These are phyloP conservation scores for Sordariomycetes sp. DNA, from an alignment of 2,329 filamentous ascomycete genomes.

Conservation along the genomic window DNA sequence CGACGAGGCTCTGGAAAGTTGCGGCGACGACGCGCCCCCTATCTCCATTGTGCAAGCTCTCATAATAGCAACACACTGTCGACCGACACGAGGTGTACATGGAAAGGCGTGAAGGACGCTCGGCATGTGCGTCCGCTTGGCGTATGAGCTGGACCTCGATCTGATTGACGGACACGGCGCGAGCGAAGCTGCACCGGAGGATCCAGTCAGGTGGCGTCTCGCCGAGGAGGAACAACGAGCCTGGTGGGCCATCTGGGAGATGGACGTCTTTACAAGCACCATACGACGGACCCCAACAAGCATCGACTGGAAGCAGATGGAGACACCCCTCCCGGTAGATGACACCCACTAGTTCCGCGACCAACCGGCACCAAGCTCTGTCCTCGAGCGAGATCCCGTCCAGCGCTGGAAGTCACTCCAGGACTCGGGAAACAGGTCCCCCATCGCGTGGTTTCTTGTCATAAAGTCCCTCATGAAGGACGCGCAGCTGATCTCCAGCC, in stretches of 20 bases:
- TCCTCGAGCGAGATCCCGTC: slow-evolving; percentile 15
- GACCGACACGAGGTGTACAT: slow-evolving; percentile 19
- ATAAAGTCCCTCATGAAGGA: slow-evolving; percentile 23
- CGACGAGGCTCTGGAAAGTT: slow-evolving; percentile 16
- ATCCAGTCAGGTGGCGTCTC: slow-evolving; percentile 11
- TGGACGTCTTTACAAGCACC: slow-evolving; percentile 26
- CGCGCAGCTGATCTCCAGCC: slow-evolving; percentile 18
- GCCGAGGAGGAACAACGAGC: slow-evolving; percentile 21
- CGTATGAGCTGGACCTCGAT: slow-evolving; percentile 21
- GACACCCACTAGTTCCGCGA: slow-evolving; percentile 19
- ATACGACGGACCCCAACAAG: slow-evolving; percentile 21
- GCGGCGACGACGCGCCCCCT: slow-evolving; percentile 16
- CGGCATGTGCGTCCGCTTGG: slow-evolving; percentile 14
- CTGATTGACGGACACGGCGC: slow-evolving; percentile 11
- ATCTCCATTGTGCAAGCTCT: slow-evolving; percentile 21
- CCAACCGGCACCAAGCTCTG: slow-evolving; percentile 12
- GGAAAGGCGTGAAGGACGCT: slow-evolving; percentile 21
- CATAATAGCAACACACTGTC: slow-evolving; percentile 18
- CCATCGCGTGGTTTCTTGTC: slow-evolving; percentile 23
- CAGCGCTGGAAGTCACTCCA: slow-evolving; percentile 17
- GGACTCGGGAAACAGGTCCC: slow-evolving; percentile 15
- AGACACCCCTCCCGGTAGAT: slow-evolving; percentile 19
- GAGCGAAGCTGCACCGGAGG: background rate
- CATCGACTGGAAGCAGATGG: slow-evolving; percentile 19
- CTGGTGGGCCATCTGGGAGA: slow-evolving; percentile 27